Evolutionary conservation across 2,329 filamentous ascomycete genomes (phyloP).

Genomic region (Harringtonia aguacate): DNA sequence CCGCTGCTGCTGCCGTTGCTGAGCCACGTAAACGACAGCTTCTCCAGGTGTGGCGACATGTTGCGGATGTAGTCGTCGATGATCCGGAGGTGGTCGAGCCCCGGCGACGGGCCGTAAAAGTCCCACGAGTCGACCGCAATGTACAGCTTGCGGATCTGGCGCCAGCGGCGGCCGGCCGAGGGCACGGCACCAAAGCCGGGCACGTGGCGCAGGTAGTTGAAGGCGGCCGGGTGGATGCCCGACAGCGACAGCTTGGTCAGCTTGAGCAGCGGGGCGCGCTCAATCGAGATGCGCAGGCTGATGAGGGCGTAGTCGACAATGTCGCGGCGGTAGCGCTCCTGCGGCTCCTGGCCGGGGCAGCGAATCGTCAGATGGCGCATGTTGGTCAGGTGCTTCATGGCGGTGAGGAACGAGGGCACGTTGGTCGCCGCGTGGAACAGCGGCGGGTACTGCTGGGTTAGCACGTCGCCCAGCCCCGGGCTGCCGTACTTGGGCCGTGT

Average conservation of each 20-base stretch:
- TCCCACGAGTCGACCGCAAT: conserved; percentile 65
- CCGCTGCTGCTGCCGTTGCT: conserved; percentile 18
- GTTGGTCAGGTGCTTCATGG: conserved; percentile 56
- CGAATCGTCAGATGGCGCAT: conserved; percentile 65
- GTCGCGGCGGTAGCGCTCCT: conserved; percentile 62
- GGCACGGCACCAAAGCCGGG: conserved; percentile 67
- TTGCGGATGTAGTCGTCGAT: conserved; percentile 69
- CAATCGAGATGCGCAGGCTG: conserved; percentile 72
- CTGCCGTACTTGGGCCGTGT: conserved; percentile 69
- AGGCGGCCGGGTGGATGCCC: conserved; percentile 62
- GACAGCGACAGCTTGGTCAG: conserved; percentile 62
- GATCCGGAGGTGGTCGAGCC: conserved; percentile 63
- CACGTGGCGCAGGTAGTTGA: conserved; percentile 67
- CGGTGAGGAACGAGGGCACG: conserved; percentile 70
- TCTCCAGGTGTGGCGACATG: conserved; percentile 56
- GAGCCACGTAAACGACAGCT: conserved; percentile 68
- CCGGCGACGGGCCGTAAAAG: conserved; percentile 46
- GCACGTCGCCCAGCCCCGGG: conserved; percentile 65
- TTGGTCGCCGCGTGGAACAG: conserved; percentile 86
- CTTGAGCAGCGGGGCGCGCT: conserved; percentile 55
- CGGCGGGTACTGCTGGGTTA: conserved; percentile 79
- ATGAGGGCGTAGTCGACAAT: conserved; percentile 84
- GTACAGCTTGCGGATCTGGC: conserved; percentile 62
- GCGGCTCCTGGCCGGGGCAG: conserved; percentile 60
- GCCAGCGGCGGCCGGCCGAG: conserved; percentile 61